Evolutionary conservation across 441 rosid genomes (phyloP), one percentile per base, ranked within the genome.

Genomic region (Caryocar brasiliense): DNA sequence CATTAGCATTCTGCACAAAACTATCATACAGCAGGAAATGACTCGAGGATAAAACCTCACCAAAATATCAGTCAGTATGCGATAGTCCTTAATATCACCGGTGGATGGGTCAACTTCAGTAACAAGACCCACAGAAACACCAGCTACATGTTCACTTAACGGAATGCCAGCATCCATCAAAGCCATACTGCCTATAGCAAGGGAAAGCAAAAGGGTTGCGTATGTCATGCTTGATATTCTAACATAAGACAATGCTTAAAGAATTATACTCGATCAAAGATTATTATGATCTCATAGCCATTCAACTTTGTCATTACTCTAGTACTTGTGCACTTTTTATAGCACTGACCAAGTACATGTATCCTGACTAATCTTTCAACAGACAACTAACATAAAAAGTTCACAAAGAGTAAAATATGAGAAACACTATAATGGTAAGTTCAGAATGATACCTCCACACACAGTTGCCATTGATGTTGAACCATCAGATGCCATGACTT

Each of bases 401-500:
- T 22, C 13, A 50, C 6, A 21, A 45, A 30, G 21, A 33, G 20
- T 3, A 34, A 37, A 26, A 15, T 27, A 10, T 1, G 13, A 45
- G 15, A 29, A 6, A 24, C 20, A 34, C 27, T 51, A 22, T 47
- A 47, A 48, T 15, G 28, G 32, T 26, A 40, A 21, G 32, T 9
- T 37, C 30, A 60, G 43, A 48, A 32, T 10, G 39, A 46, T 75
- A 88, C 99, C 95, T 80, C 95, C 99, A 54, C 97, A 92, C 34
- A 92, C 95, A 38, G 86, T 74, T 40, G 99, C 99, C 99, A 92
- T 92, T 40, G 99, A 88, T 38, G 97, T 92, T 51, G 99, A 92
- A 44, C 99, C 99, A 77, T 92, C 99, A 43, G 99, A 88, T 39
- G 95, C 86, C 99, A 88, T 88, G 33, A 92, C 97, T 74, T 92